Base-by-base conservation (phyloP, 805 yeast genomes). In the Zygosaccharomyces bisporus region DNA sequence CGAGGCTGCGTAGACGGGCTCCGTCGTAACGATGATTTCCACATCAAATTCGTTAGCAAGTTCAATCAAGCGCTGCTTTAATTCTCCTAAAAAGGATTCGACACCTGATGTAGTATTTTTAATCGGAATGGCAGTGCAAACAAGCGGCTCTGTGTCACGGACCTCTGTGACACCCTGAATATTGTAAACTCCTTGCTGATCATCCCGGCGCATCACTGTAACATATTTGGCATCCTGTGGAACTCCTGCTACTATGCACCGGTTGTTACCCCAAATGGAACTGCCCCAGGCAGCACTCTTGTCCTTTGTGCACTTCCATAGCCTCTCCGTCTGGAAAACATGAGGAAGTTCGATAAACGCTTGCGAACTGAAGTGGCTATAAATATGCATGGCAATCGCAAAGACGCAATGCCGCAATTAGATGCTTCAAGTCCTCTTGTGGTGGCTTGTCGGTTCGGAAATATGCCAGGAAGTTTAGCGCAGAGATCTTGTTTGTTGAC, bases 41-140 rank as follows among this genome's bases (percentile, higher is more conserved):
- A 57, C 50, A 13, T 52, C 47, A 25, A 54, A 50, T 33, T 50
- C 51, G 3, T 41, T 25, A 3, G 57, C 45, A 12, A 57, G 31
- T 2, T 41, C 45, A 12, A 38, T 32, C 25, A 52, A 27, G 20
- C 33, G 23, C 6, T 42, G 35, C n/a, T 44, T 35, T 18, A 41
- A 14, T 17, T 43, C 40, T 19, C 37, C 45, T 9, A 38, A 27
- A n/a, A 49, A 23, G 4, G 25, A 10, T 2, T 13, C 10, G 5
- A 10, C 39, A 5, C 30, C 16, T 3, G 39, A 21, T 9, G 34
- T 37, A 9, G 17, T 8, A 20, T 31, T 16, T 39, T 23, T 23
- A 13, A 30, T 19, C 4, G 45, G 46, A 3, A 45, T 39, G 14
- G 41, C 19, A 4, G 41, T 20, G 17, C 44, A 50, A 7, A 34